These are phyloP conservation scores for Diutina siamensis DNA, from an alignment of 1,139 yeast species.

Conservation along the genomic window DNA sequence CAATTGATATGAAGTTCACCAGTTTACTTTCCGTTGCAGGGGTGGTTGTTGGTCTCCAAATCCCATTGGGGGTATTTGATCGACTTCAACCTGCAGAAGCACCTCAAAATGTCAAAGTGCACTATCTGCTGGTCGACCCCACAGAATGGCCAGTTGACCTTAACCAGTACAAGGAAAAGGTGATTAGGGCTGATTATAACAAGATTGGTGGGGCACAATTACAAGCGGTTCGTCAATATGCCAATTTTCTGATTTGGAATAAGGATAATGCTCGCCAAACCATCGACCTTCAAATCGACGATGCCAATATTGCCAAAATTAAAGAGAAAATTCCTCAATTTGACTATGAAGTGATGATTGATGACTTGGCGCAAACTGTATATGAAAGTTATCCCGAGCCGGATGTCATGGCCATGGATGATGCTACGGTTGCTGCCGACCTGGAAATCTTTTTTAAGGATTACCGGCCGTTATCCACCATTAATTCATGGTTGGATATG, in stretches of 20 bases:
- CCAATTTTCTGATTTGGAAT: constrained; percentile 21
- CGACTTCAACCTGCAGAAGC: neutral
- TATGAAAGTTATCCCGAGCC: constrained; percentile 41
- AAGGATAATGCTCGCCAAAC: constrained; percentile 15
- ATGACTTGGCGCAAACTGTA: constrained; percentile 39
- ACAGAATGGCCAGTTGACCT: constrained; percentile 35
- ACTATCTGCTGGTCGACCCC: constrained; percentile 15
- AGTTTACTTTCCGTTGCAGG: constrained; percentile 6
- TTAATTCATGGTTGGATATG: constrained; percentile 60
- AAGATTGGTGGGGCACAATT: constrained; percentile 16
- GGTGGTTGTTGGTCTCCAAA: constrained; percentile 8
- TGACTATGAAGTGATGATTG: neutral
- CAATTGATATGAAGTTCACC: neutral
- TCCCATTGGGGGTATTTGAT: constrained; percentile 8
- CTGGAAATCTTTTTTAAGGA: constrained; percentile 52
- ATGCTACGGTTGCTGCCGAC: constrained; percentile 9
- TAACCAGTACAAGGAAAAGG: constrained; percentile 36
- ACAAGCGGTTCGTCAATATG: constrained; percentile 20
- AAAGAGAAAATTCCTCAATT: neutral
- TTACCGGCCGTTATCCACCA: constrained; percentile 57
- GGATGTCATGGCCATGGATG: constrained; percentile 6
- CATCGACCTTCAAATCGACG: constrained; percentile 26
- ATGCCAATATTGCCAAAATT: constrained; percentile 10
- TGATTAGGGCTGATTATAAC: constrained; percentile 9
- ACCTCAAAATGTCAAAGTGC: constrained; percentile 9